These are phyloP conservation scores for sorghum (Sorghum bicolor) DNA, from an alignment of 176 grass and related monocot genomes.

Conservation along the genomic window Sorghum_bicolor_NCBIv3 NC_012877.2:62333001-62333500, in stretches of 20 bases:
- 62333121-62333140: background rate
- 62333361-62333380: slow-evolving; percentile 41
- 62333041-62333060: slow-evolving; percentile 46
- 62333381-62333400: slow-evolving; percentile 57
- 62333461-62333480: background rate
- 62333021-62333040: slow-evolving; percentile 54
- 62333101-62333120: background rate
- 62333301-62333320: slow-evolving; percentile 63
- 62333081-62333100: slow-evolving; percentile 1
- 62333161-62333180: slow-evolving; percentile 36
- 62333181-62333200: slow-evolving; percentile 67
- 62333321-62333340: slow-evolving; percentile 33
- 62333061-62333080: slow-evolving; percentile 8
- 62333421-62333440: background rate
- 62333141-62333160: background rate
- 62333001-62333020: slow-evolving; percentile 45
- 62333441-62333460: background rate
- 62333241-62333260: slow-evolving; percentile 48
- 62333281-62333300: slow-evolving; percentile 56
- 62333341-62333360: slow-evolving; percentile 56
- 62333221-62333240: slow-evolving; percentile 53
- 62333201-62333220: slow-evolving; percentile 68
- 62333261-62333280: slow-evolving; percentile 44
- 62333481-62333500: too few species aligned
- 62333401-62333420: slow-evolving; percentile 52